Percentiles rank a stretch among this genome's conserved stretches.
phyloP scores from a whole-genome alignment of 257 asterid genomes.

The Primulina huaijiensis region DNA sequence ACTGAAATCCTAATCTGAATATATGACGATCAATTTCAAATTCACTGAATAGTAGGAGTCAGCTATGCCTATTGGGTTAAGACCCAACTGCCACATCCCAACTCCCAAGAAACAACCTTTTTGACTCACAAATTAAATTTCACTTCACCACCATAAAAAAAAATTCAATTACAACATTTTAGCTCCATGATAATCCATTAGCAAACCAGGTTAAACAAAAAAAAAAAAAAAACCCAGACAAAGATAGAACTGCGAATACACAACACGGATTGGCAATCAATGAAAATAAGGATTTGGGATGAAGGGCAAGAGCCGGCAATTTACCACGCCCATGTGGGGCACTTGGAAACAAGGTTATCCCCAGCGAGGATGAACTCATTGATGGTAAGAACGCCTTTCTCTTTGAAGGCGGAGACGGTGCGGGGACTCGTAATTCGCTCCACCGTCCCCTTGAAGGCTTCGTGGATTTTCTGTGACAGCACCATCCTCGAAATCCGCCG shows the following conservation, averaged over 20 bases:
- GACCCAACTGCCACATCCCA: not conserved
- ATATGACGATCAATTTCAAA: too few species aligned
- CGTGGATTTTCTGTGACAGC: slow-evolving; percentile 76
- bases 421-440: slow-evolving; percentile 90
- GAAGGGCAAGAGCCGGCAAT: not conserved
- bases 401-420: slow-evolving; percentile 96
- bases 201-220: not conserved
- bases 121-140: not conserved
- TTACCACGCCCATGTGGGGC: slow-evolving; percentile 99
- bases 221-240: not conserved
- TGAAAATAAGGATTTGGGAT: not conserved
- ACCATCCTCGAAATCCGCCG: slow-evolving; percentile 39
- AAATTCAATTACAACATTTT: not conserved
- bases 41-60: not conserved
- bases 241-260: not conserved
- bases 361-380: slow-evolving; percentile 92
- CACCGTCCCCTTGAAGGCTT: slow-evolving; percentile 82
- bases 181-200: not conserved
- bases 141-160: not conserved
- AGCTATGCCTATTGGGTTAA: not conserved
- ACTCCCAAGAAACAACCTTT: too few species aligned
- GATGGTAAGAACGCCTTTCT: slow-evolving; percentile 93
- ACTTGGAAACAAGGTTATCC: slow-evolving; percentile 94
- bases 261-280: not conserved
- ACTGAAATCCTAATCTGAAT: not conserved